These are phyloP conservation scores for Trifolium subterraneum DNA, from an alignment of 306 rosid species.

Conservation along the genomic window DNA sequence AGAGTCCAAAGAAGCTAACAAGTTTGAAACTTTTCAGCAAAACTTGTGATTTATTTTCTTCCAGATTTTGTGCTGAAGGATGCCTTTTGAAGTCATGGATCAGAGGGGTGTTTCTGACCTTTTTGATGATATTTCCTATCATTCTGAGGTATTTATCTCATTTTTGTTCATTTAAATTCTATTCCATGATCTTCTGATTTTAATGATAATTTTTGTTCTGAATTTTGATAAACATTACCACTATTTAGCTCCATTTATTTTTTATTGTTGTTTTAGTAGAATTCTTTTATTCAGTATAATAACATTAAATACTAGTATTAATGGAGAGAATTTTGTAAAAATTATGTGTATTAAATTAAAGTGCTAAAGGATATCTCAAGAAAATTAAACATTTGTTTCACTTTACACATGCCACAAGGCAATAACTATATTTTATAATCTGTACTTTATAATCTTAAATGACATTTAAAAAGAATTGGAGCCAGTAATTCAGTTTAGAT, in stretches of 20 bases:
- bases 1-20: slow-evolving; percentile 33
- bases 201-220: neutral
- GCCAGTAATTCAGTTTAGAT: neutral
- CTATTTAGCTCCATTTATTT: neutral
- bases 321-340: neutral
- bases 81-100: slow-evolving; percentile 81
- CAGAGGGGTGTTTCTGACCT: slow-evolving; percentile 63
- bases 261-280: neutral
- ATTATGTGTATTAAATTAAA: neutral
- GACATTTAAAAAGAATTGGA: neutral
- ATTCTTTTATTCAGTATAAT: neutral
- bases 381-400: slow-evolving; percentile 10
- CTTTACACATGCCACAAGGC: slow-evolving; percentile 3
- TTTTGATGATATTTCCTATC: slow-evolving; percentile 63
- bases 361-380: neutral
- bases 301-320: slow-evolving; percentile 16
- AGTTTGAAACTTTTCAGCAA: slow-evolving; percentile 40
- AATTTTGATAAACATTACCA: neutral
- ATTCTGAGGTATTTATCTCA: slow-evolving; percentile 57
- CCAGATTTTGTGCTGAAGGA: slow-evolving; percentile 50
- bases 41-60: slow-evolving; percentile 12
- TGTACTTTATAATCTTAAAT: neutral
- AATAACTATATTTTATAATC: slow-evolving; percentile 9
- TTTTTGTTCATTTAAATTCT: neutral
- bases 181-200: slow-evolving; percentile 16